Conservation (phyloP, 2,329 filamentous ascomycete genomes). For the Pseudogymnoascus sp. region DNA sequence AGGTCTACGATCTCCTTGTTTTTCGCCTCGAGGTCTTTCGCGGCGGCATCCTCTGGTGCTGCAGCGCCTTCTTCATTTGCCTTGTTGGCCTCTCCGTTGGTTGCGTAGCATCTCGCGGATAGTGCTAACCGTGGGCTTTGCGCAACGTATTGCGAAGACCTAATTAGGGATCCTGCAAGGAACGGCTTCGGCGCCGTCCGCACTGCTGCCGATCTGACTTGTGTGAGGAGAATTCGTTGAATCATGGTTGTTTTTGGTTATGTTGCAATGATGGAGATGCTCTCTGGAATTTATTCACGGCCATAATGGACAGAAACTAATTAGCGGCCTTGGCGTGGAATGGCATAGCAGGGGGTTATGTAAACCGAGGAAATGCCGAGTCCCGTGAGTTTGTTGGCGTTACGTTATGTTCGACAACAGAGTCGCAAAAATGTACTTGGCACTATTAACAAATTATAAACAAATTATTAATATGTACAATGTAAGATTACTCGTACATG, state of each 20-base stretch:
- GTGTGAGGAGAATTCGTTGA: conserved; percentile 41
- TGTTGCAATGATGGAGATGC: neutral
- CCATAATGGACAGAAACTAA: conserved; percentile 4
- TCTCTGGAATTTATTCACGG: neutral
- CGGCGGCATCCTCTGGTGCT: conserved; percentile 39
- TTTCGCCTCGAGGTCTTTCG: conserved; percentile 64
- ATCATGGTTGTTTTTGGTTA: conserved; percentile 33
- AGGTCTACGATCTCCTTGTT: conserved; percentile 68
- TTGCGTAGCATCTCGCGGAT: conserved; percentile 27
- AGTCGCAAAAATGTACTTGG: neutral
- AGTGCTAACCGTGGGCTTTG: conserved; percentile 14
- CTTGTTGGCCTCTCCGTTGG: conserved; percentile 37
- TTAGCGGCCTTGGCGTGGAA: conserved; percentile 6
- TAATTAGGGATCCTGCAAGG: conserved; percentile 30
- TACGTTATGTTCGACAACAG: neutral
- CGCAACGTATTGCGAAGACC: conserved; percentile 29
- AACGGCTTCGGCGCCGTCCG: conserved; percentile 18
- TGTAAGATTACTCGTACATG: neutral
- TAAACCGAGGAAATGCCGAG: conserved; percentile 6
- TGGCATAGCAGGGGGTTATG: conserved; percentile 1
- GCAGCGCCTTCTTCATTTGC: conserved; percentile 32
- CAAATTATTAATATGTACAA: conserved; percentile 2
- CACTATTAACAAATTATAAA: neutral
- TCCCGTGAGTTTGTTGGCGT: neutral
- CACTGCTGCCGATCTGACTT: conserved; percentile 34